Evolutionary conservation across 2,329 filamentous ascomycete species (phyloP), one percentile per base, ranked within the genome.

Genomic region (Emmonsiellopsis sp.): DNA sequence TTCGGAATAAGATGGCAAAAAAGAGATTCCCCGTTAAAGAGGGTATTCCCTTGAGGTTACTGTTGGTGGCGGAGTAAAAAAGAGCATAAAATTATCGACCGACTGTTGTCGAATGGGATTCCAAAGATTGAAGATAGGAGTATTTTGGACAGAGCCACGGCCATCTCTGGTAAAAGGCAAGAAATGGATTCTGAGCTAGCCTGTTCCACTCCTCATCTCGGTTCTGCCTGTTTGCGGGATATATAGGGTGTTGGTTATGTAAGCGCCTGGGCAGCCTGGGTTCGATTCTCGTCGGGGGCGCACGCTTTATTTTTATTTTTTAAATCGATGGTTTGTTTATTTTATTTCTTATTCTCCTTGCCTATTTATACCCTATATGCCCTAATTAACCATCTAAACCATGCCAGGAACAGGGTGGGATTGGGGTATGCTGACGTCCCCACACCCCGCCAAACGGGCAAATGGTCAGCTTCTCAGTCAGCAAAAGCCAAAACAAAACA

Each of bases 121-220:
- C 77, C 78, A 81, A 81, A 81, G 77, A 80, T 79, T 80, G 63
- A 64, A 64, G 65, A 81, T 73, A 75, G 77, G 78, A 78, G 77
- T 79, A 64, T 79, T 71, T 70, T 79, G 77, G 76, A 76, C 75
- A 75, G 65, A 73, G 70, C 80, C 82, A 84, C 81, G 82, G 83
- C 81, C 82, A 84, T 82, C 83, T 85, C 83, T 86, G 83, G 83
- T 86, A 86, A 86, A 86, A 84, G 81, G 81, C 82, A 85, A 85
- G 82, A 83, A 81, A 81, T 83, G 81, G 81, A 81, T 85, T 84
- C 81, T 78, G 75, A 67, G 75, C 77, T 84, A 83, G 80, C 72
- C 79, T 80, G 80, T 84, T 80, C 79, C 81, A 83, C 81, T 83
- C 81, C 80, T 78, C 8, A 26, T 26, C 30, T 13, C 13, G 37